Conservation (phyloP, 768 basidiomycete species). For the Podaxis mareebaensis region DNA sequence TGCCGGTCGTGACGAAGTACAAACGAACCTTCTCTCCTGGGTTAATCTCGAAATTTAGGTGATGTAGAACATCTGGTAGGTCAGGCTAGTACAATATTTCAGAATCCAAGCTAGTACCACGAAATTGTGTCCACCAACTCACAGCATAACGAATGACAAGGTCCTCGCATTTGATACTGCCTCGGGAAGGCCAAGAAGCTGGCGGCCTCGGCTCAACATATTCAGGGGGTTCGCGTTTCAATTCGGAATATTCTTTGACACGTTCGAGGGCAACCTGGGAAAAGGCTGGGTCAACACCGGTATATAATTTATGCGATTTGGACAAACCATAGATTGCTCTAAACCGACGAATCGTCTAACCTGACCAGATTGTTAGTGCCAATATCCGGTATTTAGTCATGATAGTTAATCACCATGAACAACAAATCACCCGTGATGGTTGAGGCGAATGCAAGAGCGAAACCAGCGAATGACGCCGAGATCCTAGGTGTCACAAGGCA, state of each 20-base stretch:
- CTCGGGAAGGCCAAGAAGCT: constrained; percentile 73
- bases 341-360: constrained; percentile 83
- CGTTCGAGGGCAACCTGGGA: constrained; percentile 79
- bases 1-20: background rate
- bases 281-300: constrained; percentile 1
- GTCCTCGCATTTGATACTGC: constrained; percentile 69
- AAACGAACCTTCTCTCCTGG: constrained; percentile 72
- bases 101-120: background rate
- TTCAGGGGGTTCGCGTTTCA: constrained; percentile 77
- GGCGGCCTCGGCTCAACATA: constrained; percentile 85
- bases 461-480: constrained; percentile 81
- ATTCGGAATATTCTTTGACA: constrained; percentile 87
- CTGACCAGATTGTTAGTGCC: constrained; percentile 23
- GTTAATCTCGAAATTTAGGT: constrained; percentile 68
- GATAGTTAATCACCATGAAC: constrained; percentile 48
- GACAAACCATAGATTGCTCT: constrained; percentile 85
- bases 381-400: background rate
- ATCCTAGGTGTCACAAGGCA: constrained; percentile 70
- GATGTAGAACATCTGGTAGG: constrained; percentile 82
- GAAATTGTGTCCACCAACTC: constrained; percentile 36
- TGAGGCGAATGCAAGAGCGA: constrained; percentile 82
- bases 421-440: constrained; percentile 73
- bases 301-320: background rate
- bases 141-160: constrained; percentile 81
- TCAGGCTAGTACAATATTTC: constrained; percentile 58